Evolutionary conservation across 179 eudicot genomes (phyloP), one percentile per base, ranked within the genome.

Genomic region (Sideroxylon spinosum): DNA sequence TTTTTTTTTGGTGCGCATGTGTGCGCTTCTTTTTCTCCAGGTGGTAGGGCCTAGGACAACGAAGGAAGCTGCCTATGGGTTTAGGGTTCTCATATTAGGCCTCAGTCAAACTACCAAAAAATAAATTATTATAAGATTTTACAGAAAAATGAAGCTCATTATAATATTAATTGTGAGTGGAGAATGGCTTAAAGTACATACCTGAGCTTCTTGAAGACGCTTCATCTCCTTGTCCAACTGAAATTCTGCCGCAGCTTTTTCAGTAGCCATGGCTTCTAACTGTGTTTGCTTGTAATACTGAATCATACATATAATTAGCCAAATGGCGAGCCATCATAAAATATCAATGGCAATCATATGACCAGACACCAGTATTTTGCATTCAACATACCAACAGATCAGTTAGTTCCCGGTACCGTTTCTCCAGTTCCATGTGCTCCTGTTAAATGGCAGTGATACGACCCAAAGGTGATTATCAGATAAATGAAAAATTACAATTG

Each of bases 271-370:
- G 37, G 92, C 85, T 92, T 96, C 99, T 75, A 96, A 83, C 78
- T 94, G 99, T 71, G 98, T 96, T 91, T 96, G 99, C 89, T 94
- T 96, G 90, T 94, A 92, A 83, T 96, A 96, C 99, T 94, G 82
- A 72, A 77, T 62, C 53, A 79, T 59, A 72, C 80, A 83, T 53
- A 76, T 29, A 65, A 69, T 56, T 26, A 72, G 1, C 25, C 25
- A 68, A 23, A 68, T 7, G 9, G 14, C 20, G 7, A 62, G 77
- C 70, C 69, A 59, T 29, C 60, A 19, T 25, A 52, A 55, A 50
- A 25, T 71, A 22, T 50, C n/a, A 25, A 14, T 25, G 16, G 52
- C 5, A 26, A 17, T 28, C 62, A 78, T 29, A 56, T 57, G 71
- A 65, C 8, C 44, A 44, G 57, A 28, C 9, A 19, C 9, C 5